Conservation (phyloP, 2,329 filamentous ascomycete genomes). For the Metarhizium robertsii region DNA sequence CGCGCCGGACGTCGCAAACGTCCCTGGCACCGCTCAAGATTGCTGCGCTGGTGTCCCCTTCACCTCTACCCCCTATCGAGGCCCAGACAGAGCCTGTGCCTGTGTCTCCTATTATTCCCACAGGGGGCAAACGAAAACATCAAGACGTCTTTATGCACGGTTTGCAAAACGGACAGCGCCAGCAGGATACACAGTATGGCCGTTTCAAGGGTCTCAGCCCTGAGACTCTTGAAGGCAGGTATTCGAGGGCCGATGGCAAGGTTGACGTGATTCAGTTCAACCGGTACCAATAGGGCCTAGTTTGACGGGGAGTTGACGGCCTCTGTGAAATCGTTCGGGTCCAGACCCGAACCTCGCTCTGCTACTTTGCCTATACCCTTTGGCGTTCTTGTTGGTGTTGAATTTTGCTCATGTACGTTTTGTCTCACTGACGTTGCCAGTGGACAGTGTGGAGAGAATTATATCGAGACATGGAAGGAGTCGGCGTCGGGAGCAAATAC, state of each 20-base stretch:
- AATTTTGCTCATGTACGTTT: neutral
- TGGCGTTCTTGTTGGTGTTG: neutral
- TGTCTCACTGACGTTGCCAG: neutral
- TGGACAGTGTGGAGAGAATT: neutral
- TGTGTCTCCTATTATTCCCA: conserved; percentile 15
- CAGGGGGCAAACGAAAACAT: conserved; percentile 28
- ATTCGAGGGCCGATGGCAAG: conserved; percentile 26
- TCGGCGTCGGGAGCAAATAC: neutral
- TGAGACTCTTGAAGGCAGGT: conserved; percentile 22
- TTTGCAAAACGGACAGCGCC: conserved; percentile 27
- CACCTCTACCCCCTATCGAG: conserved; percentile 22
- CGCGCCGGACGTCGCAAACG: conserved; percentile 11
- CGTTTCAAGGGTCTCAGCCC: conserved; percentile 14
- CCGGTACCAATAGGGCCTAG: conserved; percentile 12
- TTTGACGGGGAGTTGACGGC: neutral
- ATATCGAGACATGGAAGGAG: neutral
- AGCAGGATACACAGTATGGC: conserved; percentile 22
- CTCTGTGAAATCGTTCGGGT: neutral
- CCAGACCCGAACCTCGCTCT: neutral
- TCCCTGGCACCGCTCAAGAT: conserved; percentile 29
- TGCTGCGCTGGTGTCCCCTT: conserved; percentile 22
- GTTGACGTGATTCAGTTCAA: conserved; percentile 21
- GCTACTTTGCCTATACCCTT: neutral
- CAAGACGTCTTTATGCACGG: conserved; percentile 24
- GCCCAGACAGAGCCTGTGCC: conserved; percentile 21